Evolutionary conservation across 2,329 filamentous ascomycete species (phyloP), one percentile per base, ranked within the genome.

Genomic region (Pseudogymnoascus sp.): DNA sequence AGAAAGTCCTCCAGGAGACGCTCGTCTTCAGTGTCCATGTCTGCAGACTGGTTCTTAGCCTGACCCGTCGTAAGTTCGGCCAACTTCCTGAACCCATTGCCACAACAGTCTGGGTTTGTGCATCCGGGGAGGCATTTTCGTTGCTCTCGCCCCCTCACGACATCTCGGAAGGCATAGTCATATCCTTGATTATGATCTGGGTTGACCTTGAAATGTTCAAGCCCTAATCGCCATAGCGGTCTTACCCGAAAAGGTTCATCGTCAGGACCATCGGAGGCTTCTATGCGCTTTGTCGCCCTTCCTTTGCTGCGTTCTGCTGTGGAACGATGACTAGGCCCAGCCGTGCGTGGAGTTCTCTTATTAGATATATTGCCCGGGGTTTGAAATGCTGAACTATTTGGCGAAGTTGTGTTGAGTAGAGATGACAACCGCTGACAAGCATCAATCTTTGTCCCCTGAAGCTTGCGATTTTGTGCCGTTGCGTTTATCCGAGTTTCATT

Each of bases 171-270:
- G 10, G 86, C 85, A 70, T 80, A 85, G 62, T 82, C 79, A 42
- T 81, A 74, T 5, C 84, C 84, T 61, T 84, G 77, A 64, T 86
- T 87, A 69, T 78, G 80, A 3, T 76, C 73, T 2, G 84, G 81
- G 63, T 90, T 89, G 64, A 88, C 77, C 69, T 82, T 87, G 77
- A 90, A 90, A 74, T 89, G 81, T 21, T 77, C 73, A 1, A 79
- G 69, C 11, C 66, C 72, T 3, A 84, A 75, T 25, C 73, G 70
- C 12, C 70, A 63, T 4, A 80, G 47, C 0, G 77, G 74, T 25
- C 74, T 75, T 18, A 70, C 61, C 21, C 81, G 77, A 10, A 80
- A 70, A 18, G 75, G 75, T 64, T 74, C 72, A 16, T 73, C 67
- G 25, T 73, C 63, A 6, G 64, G 64, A 23, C 65, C 38, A 53